Base-by-base conservation (phyloP, 768 basidiomycete genomes). In the Gyrodon lividus region DNA sequence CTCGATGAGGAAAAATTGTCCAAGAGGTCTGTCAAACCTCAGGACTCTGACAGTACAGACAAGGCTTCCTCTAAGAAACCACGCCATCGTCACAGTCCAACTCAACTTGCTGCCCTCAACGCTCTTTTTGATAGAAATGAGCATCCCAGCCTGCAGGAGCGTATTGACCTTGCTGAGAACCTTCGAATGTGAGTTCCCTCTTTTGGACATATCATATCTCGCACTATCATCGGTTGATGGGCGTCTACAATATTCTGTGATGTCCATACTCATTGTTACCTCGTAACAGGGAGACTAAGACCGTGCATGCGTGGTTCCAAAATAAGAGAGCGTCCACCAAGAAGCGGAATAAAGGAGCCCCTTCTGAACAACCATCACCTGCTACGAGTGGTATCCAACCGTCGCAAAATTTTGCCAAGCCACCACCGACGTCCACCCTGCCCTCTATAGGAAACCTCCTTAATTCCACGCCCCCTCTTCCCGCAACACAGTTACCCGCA, bases 281-380 rank as follows among this genome's bases (percentile, higher is more conserved):
- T 52, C 50, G 48, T 56, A 47, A 46, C 64, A 90, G 89, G 84
- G 86, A 89, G 66, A 83, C 82, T 68, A 90, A 90, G 77, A 88
- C 86, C 2, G 87, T 90, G 64, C 87, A 87, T 65, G 86, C 89
- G 13, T 90, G 87, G 85, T 91, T 90, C 70, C 88, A 90, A 72
- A 90, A 90, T 66, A 90, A 89, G 75, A 78, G 89, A 48, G 88
- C 89, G 6, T 89, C 87, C 12, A 82, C 81, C 59, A 90, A 89
- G 78, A 90, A 90, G 70, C 74, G 78, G 19, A 73, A 78, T 73
- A 67, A 78, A 77, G 66, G 74, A 65, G 62, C 61, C 19, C 54
- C 55, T 47, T 58, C 52, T 35, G 75, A 70, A 19, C 58, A 70
- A 34, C 51, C 63, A 53, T 57, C 68, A 48, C 52, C 72, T 53